Evolutionary conservation across 2,329 filamentous ascomycete species (phyloP), one percentile per base, ranked within the genome.

Genomic region (Phialophora expanda): DNA sequence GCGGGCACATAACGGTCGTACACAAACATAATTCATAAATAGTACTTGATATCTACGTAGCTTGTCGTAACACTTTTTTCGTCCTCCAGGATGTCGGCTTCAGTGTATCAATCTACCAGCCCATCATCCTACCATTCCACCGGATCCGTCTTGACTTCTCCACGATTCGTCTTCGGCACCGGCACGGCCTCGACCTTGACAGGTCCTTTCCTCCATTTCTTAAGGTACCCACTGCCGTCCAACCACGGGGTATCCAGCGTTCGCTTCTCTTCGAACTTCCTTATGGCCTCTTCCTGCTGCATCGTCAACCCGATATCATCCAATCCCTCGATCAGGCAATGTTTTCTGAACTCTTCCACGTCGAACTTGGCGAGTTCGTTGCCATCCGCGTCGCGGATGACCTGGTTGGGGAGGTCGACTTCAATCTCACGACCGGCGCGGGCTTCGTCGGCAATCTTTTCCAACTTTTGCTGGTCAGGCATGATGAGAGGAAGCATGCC

Each of bases 251-350:
- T 96, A 68, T 92, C 86, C 60, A 84, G 79, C 9, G 90, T 90
- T 76, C 93, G 87, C 78, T 89, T 89, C 73, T 82, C 82, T 86
- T 98, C 94, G 74, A 95, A 97, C 66, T 85, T 85, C 65, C 85
- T 82, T 76, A 98, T 97, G 85, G 96, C 93, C 68, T 93, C 90
- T 70, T 95, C 93, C 80, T 91, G 86, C 81, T 96, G 91, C 85
- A 97, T 92, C 5, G 94, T 98, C 70, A 98, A 81, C 41, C 94
- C 94, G 74, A 98, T 98, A 73, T 98, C 95, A 76, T 98, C 94
- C 9, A 98, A 87, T 0, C 94, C 94, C 76, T 98, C 96, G 74
- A 96, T 79, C 58, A 98, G 82, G 79, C 94, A 98, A 81, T 98
- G 92, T 81, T 96, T 96, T 76, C 93, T 85, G 84, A 98, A 98